Conservation (phyloP, 225 moss, liverwort and hornwort species). For the Asterella californica region DNA sequence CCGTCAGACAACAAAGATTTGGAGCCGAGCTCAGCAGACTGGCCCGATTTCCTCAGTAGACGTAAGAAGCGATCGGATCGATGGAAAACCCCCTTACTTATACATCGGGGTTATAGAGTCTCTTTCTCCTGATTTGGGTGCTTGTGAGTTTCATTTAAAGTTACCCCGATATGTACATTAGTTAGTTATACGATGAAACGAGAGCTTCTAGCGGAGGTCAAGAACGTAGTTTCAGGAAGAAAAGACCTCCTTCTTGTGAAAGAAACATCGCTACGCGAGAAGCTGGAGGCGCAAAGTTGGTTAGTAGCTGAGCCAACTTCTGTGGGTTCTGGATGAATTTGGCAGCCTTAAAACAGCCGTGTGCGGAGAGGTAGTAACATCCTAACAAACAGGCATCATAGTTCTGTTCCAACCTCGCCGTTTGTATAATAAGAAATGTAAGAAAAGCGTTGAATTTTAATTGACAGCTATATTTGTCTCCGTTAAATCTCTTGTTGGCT, state of each 20-base stretch:
- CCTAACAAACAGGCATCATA: background rate
- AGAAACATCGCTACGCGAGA: background rate
- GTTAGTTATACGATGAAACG: background rate
- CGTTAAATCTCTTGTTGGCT: too few species aligned
- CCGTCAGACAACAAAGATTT: constrained; percentile 32
- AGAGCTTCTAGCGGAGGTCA: background rate
- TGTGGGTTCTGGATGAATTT: background rate
- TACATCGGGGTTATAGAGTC: constrained; percentile 8
- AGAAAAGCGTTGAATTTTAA: background rate
- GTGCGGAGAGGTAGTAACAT: background rate
- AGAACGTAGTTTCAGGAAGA: background rate
- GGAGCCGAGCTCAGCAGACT: constrained; percentile 32
- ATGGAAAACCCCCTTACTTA: background rate
- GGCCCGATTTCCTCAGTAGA: constrained; percentile 22
- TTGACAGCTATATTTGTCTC: too few species aligned
- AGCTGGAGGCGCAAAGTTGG: background rate
- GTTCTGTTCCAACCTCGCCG: background rate
- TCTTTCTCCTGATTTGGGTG: background rate
- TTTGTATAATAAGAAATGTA: background rate
- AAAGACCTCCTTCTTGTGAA: constrained; percentile 2
- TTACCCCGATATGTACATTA: constrained; percentile 5
- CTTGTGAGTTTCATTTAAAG: background rate
- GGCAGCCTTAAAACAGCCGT: background rate
- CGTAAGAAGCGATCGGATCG: background rate
- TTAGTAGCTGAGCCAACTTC: background rate